These are phyloP conservation scores for Lecanosticta acicola DNA, from an alignment of 2,329 filamentous ascomycete species.

Conservation along the genomic window DNA sequence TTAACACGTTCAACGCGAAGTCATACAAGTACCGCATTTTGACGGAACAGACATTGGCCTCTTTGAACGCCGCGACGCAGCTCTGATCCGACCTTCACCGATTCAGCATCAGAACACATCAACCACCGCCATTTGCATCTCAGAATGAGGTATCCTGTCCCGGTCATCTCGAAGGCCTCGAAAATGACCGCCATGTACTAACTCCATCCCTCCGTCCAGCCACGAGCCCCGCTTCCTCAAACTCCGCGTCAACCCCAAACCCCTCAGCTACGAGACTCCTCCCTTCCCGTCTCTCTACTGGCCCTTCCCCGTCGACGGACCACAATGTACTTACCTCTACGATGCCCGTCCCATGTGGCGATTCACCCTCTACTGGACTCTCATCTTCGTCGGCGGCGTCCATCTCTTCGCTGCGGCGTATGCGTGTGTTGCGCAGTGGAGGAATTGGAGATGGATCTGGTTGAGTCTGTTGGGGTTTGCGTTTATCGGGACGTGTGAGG, in stretches of 20 bases:
- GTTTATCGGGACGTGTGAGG: slow-evolving; percentile 68
- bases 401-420: slow-evolving; percentile 67
- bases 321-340: slow-evolving; percentile 62
- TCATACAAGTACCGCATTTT: no score
- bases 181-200: not conserved
- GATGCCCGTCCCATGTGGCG: slow-evolving; percentile 73
- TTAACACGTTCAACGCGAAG: no score
- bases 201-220: not conserved
- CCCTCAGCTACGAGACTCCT: slow-evolving; percentile 60
- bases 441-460: slow-evolving; percentile 58
- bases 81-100: no score
- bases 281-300: slow-evolving; percentile 78
- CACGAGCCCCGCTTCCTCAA: slow-evolving; percentile 38
- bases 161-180: not conserved
- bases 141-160: no score
- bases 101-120: no score
- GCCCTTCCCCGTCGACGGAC: slow-evolving; percentile 54
- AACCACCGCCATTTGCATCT: no score
- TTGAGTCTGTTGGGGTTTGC: slow-evolving; percentile 65
- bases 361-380: slow-evolving; percentile 81
- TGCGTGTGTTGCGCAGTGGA: slow-evolving; percentile 65
- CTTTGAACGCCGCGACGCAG: no score
- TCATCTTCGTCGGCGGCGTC: slow-evolving; percentile 70
- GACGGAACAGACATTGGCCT: no score
- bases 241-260: slow-evolving; percentile 42